Conservation (phyloP, 2,329 filamentous ascomycete species). For the Paecilomyces dactylethromorphus region DNA sequence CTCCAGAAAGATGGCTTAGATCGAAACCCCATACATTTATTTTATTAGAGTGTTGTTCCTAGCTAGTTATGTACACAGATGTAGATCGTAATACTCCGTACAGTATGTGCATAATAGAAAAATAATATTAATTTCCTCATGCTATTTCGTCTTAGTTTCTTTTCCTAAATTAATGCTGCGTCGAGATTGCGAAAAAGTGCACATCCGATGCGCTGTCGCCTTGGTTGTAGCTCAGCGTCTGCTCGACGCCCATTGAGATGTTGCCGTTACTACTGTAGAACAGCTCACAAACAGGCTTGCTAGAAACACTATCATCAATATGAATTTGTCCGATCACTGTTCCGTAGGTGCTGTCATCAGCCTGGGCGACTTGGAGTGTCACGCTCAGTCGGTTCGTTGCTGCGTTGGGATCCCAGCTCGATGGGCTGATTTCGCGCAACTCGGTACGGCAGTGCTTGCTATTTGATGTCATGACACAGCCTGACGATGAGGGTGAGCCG, state of each 20-base stretch:
- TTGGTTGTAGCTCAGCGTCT: conserved; percentile 33
- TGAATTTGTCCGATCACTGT: conserved; percentile 38
- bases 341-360: conserved; percentile 28
- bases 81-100: neutral
- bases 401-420: conserved; percentile 24
- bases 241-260: conserved; percentile 34
- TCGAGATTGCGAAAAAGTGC: neutral
- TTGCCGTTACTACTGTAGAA: conserved; percentile 30
- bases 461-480: conserved; percentile 35
- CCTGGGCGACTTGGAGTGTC: conserved; percentile 19
- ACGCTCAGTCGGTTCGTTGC: conserved; percentile 26
- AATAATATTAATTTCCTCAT: neutral
- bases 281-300: conserved; percentile 36
- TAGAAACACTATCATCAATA: conserved; percentile 29
- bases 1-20: neutral
- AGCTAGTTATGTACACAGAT: neutral
- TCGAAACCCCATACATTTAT: neutral
- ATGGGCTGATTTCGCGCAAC: conserved; percentile 30
- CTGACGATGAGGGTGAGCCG: conserved; percentile 21
- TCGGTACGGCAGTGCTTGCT: conserved; percentile 40
- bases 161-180: neutral
- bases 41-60: neutral
- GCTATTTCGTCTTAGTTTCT: neutral
- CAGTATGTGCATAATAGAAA: neutral
- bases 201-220: conserved; percentile 7